These are phyloP conservation scores for Spiromyces aspiralis DNA, from an alignment of 371 early-diverging fungal genomes.

Conservation along the genomic window DNA sequence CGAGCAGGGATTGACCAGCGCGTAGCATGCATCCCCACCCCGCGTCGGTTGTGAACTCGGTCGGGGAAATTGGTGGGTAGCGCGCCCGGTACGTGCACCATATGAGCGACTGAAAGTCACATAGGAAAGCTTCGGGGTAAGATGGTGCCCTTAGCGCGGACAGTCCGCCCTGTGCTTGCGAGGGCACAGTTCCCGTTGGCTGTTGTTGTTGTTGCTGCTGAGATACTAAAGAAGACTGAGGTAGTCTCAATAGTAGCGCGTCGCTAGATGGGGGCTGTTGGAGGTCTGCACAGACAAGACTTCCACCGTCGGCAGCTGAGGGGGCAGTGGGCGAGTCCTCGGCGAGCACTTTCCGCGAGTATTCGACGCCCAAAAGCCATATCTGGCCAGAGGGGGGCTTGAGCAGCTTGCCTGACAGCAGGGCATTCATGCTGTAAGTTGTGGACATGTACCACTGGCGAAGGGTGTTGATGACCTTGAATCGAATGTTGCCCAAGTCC, in stretches of 20 bases:
- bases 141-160: too few species aligned
- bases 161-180: too few species aligned
- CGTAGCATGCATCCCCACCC: slow-evolving; percentile 98
- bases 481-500: neutral
- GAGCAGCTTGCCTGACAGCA: neutral
- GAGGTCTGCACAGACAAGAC: neutral
- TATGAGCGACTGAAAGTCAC: slow-evolving; percentile 54
- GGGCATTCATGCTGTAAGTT: neutral
- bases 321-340: neutral
- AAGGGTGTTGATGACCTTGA: neutral
- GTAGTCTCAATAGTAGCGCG: too few species aligned
- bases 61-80: slow-evolving; percentile 66
- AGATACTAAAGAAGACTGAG: too few species aligned
- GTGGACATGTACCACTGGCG: neutral
- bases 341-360: neutral
- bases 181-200: neutral
- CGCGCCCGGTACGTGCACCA: slow-evolving; percentile 91
- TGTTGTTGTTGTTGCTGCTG: neutral
- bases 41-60: slow-evolving; percentile 62
- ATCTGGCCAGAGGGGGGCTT: neutral
- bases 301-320: neutral
- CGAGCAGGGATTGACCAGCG: slow-evolving; percentile 83
- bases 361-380: neutral
- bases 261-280: neutral
- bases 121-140: slow-evolving; percentile 31